Evolutionary conservation across 176 grass and related monocot species (phyloP), one percentile per base, ranked within the genome.

Genomic region (Themeda triandra): DNA sequence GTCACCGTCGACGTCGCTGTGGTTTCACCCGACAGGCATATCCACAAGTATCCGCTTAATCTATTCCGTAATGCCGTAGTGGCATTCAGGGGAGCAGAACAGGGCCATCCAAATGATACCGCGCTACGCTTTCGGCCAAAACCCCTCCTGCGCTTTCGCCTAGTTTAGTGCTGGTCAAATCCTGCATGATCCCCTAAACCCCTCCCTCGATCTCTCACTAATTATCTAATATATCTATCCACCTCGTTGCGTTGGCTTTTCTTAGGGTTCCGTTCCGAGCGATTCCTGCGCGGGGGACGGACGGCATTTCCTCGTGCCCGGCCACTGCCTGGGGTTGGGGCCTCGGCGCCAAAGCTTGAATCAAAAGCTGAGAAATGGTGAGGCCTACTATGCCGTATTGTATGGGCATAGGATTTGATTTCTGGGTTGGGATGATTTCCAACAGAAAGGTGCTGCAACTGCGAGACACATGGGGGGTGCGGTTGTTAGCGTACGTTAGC

Each of bases 131-230:
- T 87, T 84, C 84, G 80, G 80, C 89, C 89, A 83, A 66, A 32
- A 53, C 66, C 67, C 1, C 74, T 44, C 0, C 80, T 39, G 73
- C 66, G 23, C 75, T 87, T 83, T 83, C 3, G 36, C 12, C 71
- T 83, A 62, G 84, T 83, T 86, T 83, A 83, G 37, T 75, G 79
- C 6, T 69, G 39, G 75, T 90, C 88, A 90, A 83, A 90, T 87
- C 67, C 6, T 32, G 28, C 45, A 75, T 90, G 75, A 90, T 90
- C 84, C 88, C 88, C 84, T 68, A 75, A 90, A 90, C 80, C 67
- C 87, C 82, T 89, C 88, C 29, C 84, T 87, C 84, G 80, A 90
- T 90, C 84, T 49, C n/a, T n/a, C n/a, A n/a, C n/a, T n/a, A n/a
- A n/a, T n/a, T n/a, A n/a, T 46, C 44, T 66, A 28, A 30, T 66